These are phyloP conservation scores for Nepenthes alata DNA, from an alignment of 179 eudicot species.

Conservation along the genomic window DNA sequence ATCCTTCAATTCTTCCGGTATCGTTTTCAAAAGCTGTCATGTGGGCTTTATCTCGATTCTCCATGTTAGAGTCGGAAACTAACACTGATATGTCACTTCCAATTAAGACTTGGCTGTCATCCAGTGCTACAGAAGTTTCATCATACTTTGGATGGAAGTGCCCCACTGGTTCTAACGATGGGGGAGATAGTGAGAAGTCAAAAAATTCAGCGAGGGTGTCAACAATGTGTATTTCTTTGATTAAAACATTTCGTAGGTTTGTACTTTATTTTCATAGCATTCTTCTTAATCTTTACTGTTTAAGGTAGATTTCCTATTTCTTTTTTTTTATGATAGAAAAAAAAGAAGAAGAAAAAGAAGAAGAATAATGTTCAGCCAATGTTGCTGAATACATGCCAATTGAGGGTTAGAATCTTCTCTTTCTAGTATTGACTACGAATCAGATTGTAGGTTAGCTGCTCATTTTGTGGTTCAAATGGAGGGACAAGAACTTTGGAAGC, in stretches of 20 bases:
- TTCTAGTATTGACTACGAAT: conserved; percentile 9
- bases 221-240: conserved; percentile 56
- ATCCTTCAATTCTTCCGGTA: conserved; percentile 58
- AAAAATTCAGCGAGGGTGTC: conserved; percentile 71
- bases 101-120: conserved; percentile 55
- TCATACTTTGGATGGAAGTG: conserved; percentile 66
- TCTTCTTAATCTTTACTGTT: background rate
- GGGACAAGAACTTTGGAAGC: conserved; percentile 53
- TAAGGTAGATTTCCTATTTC: conserved; percentile 2
- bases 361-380: background rate
- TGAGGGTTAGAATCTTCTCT: conserved; percentile 3
- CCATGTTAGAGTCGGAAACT: conserved; percentile 71
- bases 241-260: conserved; percentile 79
- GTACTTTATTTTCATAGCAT: conserved; percentile 10
- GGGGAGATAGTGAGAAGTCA: conserved; percentile 49
- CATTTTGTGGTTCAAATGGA: conserved; percentile 61
- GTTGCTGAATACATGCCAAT: background rate
- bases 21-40: conserved; percentile 75
- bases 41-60: conserved; percentile 87
- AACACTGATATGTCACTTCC: conserved; percentile 55
- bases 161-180: conserved; percentile 84
- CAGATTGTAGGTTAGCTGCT: conserved; percentile 53
- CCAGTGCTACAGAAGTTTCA: conserved; percentile 53
- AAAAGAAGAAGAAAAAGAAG: too few relatives aligned
- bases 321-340: background rate